Evolutionary conservation across 2,329 filamentous ascomycete genomes (phyloP).

Genomic region (Penicillium glabrum): DNA sequence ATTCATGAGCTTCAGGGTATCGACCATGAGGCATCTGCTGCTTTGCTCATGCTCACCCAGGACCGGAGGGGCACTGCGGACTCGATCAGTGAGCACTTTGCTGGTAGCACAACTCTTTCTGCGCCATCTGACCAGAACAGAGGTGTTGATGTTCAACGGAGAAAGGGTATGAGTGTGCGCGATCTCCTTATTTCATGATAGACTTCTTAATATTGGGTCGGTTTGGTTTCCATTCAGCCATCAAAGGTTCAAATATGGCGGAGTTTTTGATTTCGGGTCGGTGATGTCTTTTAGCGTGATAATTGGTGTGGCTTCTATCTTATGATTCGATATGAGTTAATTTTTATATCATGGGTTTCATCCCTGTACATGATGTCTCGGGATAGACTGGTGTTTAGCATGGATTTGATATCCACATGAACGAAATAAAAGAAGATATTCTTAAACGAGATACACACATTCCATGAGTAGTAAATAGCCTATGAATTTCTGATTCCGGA

Average conservation of each 20-base stretch:
- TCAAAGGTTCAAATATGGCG: neutral
- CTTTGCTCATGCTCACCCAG: slow-evolving; percentile 81
- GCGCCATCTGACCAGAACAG: slow-evolving; percentile 4
- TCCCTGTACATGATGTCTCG: neutral
- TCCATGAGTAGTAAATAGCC: neutral
- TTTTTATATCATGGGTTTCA: neutral
- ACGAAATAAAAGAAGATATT: neutral
- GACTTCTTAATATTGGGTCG: neutral
- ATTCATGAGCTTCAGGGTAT: slow-evolving; percentile 36
- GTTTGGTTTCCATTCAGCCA: neutral
- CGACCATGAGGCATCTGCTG: slow-evolving; percentile 80
- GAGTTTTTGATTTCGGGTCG: neutral
- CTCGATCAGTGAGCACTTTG: slow-evolving; percentile 28
- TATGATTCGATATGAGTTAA: neutral
- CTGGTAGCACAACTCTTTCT: slow-evolving; percentile 1
- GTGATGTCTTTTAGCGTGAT: neutral
- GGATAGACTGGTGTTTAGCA: neutral
- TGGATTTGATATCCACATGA: neutral
- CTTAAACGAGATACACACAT: neutral
- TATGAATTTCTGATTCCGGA: too few species aligned
- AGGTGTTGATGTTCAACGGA: slow-evolving; percentile 27
- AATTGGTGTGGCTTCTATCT: neutral
- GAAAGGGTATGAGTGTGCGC: slow-evolving; percentile 55
- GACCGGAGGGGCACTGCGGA: slow-evolving; percentile 62
- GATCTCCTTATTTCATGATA: slow-evolving; percentile 54